phyloP scores from a whole-genome alignment of 2,329 filamentous ascomycete species.

The Xylaria sp. region DNA sequence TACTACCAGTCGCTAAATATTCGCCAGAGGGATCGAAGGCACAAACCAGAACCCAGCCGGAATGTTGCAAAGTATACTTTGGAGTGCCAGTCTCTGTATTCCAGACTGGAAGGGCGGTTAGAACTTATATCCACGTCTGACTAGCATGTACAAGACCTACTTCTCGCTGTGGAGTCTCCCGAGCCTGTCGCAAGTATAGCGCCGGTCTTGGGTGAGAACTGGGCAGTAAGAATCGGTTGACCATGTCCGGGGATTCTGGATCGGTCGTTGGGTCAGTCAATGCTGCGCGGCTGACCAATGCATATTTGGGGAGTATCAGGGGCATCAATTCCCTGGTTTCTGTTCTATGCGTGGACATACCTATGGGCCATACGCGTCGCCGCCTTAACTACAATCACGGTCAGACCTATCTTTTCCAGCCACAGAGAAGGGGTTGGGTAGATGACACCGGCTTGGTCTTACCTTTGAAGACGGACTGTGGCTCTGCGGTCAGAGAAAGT shows the following conservation, averaged over 20 bases:
- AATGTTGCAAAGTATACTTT: slow-evolving; percentile 82
- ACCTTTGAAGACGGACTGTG: slow-evolving; percentile 75
- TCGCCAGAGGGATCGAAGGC: slow-evolving; percentile 85
- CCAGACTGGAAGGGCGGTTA: slow-evolving; percentile 56
- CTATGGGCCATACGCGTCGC: slow-evolving; percentile 88
- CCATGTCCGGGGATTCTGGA: slow-evolving; percentile 80
- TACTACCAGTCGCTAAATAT: slow-evolving; percentile 85
- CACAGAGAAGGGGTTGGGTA: neutral
- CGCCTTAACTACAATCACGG: slow-evolving; percentile 72
- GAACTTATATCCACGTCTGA: neutral
- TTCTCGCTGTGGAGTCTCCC: slow-evolving; percentile 80
- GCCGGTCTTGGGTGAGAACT: slow-evolving; percentile 29
- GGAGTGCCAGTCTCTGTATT: slow-evolving; percentile 94
- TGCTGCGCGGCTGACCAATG: neutral
- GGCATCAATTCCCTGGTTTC: neutral
- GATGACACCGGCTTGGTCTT: neutral
- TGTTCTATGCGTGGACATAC: slow-evolving; percentile 11
- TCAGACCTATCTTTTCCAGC: neutral
- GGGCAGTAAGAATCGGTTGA: slow-evolving; percentile 68
- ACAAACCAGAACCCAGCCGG: slow-evolving; percentile 87
- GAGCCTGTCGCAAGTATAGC: slow-evolving; percentile 72
- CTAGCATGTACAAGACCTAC: slow-evolving; percentile 8
- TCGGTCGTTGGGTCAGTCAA: slow-evolving; percentile 14
- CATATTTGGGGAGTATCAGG: neutral
- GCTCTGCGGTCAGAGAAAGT: slow-evolving; percentile 65